Evolutionary conservation across 2,329 filamentous ascomycete genomes (phyloP).

Genomic region (Curvularia verruculosa): DNA sequence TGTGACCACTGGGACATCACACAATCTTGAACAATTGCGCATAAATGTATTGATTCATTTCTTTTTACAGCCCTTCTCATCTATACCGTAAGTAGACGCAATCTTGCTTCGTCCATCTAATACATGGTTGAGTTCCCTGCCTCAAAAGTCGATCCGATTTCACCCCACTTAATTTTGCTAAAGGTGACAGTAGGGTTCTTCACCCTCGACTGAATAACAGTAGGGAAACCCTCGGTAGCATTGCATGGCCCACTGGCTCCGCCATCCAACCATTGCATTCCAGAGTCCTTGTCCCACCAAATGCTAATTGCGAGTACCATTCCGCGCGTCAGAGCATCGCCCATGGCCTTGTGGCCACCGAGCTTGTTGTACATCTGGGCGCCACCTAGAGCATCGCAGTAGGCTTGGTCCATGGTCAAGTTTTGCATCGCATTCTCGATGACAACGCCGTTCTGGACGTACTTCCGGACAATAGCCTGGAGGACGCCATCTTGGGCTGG

Average conservation of each 20-base stretch:
- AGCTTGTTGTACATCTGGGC: slow-evolving; percentile 41
- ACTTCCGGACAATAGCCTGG: slow-evolving; percentile 67
- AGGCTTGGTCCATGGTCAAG: slow-evolving; percentile 40
- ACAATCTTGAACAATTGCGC: not conserved
- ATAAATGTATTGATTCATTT: not conserved
- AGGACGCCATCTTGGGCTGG: slow-evolving; percentile 63
- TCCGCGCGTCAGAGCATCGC: slow-evolving; percentile 54
- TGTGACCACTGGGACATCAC: too few relatives aligned
- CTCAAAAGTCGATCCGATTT: slow-evolving; percentile 63
- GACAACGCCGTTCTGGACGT: slow-evolving; percentile 66
- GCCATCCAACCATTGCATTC: slow-evolving; percentile 65
- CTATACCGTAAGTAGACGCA: not conserved
- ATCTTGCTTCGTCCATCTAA: not conserved
- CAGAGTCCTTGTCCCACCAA: slow-evolving; percentile 61
- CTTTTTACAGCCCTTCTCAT: not conserved
- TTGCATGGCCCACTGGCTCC: slow-evolving; percentile 61
- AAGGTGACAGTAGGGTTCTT: slow-evolving; percentile 60
- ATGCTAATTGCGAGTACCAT: slow-evolving; percentile 63
- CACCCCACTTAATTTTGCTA: slow-evolving; percentile 64
- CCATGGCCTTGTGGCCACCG: slow-evolving; percentile 55
- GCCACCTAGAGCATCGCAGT: slow-evolving; percentile 31
- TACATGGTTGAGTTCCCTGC: not conserved
- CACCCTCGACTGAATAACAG: slow-evolving; percentile 55
- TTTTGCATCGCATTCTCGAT: slow-evolving; percentile 60
- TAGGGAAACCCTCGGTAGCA: slow-evolving; percentile 59